Evolutionary conservation across 2,329 filamentous ascomycete genomes (phyloP).

Genomic region (Juglanconis sp.): DNA sequence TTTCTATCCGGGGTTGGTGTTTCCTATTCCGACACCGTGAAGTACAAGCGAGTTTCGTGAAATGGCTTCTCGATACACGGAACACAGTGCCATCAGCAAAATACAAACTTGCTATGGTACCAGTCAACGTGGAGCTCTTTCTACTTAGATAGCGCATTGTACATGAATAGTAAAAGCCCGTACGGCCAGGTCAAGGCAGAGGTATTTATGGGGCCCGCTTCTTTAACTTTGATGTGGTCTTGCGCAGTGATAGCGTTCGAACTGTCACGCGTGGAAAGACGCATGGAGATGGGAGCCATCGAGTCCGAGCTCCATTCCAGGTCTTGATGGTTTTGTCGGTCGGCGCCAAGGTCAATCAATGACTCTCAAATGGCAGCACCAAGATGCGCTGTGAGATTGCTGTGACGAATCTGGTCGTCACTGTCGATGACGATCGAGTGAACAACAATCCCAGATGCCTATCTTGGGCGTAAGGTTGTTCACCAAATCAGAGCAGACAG

Average conservation of each 20-base stretch:
- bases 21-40: constrained; percentile 29
- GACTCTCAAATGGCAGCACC: not conserved
- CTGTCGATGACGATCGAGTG: not conserved
- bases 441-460: not conserved
- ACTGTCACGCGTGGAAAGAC: not conserved
- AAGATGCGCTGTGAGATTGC: no score
- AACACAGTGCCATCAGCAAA: not conserved
- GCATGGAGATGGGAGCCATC: not conserved
- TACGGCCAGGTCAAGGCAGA: not conserved
- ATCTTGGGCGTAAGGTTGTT: not conserved
- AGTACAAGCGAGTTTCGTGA: constrained; percentile 39
- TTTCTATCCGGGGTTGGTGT: not conserved
- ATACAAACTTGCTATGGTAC: not conserved
- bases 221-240: not conserved
- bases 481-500: not conserved
- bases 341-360: not conserved
- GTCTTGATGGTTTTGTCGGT: not conserved
- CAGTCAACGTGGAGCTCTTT: not conserved
- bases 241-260: not conserved
- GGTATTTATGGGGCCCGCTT: not conserved
- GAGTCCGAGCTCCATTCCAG: not conserved
- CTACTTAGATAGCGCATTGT: not conserved
- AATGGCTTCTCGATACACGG: constrained; percentile 21
- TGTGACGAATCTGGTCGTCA: no score
- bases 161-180: not conserved